phyloP scores from a whole-genome alignment of 1,139 yeast species.

The Pneumocystis canis region DNA sequence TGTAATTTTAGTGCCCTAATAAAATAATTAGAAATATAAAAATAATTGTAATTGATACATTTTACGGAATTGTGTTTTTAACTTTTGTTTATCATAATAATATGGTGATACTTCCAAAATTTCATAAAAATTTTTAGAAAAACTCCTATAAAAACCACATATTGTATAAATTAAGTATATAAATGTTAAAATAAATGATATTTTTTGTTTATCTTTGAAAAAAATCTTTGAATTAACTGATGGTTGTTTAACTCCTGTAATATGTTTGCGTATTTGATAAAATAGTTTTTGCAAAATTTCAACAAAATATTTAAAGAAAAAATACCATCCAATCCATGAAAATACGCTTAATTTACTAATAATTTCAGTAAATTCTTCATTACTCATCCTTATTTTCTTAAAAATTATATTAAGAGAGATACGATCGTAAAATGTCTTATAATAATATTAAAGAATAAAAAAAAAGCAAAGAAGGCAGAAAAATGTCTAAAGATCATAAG shows the following conservation, averaged over 20 bases:
- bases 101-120: constrained; percentile 13
- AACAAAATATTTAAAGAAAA: neutral
- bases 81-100: constrained; percentile 11
- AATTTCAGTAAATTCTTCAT: neutral
- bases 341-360: neutral
- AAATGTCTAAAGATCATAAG: constrained; percentile 5
- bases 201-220: neutral
- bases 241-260: neutral
- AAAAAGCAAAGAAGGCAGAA: constrained; percentile 2
- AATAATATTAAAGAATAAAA: neutral
- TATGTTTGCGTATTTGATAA: neutral
- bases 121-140: constrained; percentile 13
- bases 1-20: constrained; percentile 17
- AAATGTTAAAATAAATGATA: neutral
- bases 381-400: neutral
- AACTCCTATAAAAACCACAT: neutral
- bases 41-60: constrained; percentile 13
- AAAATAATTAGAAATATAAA: neutral
- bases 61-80: constrained; percentile 18
- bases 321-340: neutral
- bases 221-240: neutral
- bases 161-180: neutral
- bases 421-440: neutral
- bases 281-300: neutral
- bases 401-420: neutral